Base-by-base conservation (phyloP, 78 protist species). In the Dictyostelium discoideum region DNA sequence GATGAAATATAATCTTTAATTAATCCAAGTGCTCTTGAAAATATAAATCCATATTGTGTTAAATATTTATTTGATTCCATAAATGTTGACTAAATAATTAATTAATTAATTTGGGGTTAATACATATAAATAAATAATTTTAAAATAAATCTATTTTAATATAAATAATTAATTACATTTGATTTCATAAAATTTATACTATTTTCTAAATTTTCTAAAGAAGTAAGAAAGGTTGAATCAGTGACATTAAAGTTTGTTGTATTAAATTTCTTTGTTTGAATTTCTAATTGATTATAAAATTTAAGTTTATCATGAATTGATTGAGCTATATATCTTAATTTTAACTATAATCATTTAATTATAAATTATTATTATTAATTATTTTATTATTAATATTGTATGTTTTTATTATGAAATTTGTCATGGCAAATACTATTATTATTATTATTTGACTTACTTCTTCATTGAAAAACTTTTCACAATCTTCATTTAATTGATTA, bases 391-490 rank as follows among this genome's bases (percentile, higher is more conserved):
- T 84, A n/a, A 65, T 8, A 24, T 24, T 24, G 14, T 67, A 63
- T 77, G 8, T 26, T 26, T 14, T 76, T 77, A 40, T 77, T 39
- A 26, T 26, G 0, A 39, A 10, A 7, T 7, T 44, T 44, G 8
- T 44, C 8, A 44, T 2, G 0, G 13, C 13, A 2, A 76, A 20
- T 29, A 18, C 22, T 63, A 63, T 40, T 65, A 82, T 8, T 87
- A 63, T 74, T 24, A 11, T 74, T 74, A 79, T 44, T 10, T 10
- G 3, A 65, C 22, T 32, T 74, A 87, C 96, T 57, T 93, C 93
- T 86, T 93, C 96, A 37, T 73, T 84, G 32, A 93, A 86, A 89
- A 93, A 87, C 73, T 93, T 87, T 86, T 93, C 96, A 84, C 96
- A 93, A 32, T 92, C 87, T 26, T 93, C 87, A 76, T 84, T 78